These are phyloP conservation scores for Oxalis stricta DNA, from an alignment of 441 rosid species.

Conservation along the genomic window DNA sequence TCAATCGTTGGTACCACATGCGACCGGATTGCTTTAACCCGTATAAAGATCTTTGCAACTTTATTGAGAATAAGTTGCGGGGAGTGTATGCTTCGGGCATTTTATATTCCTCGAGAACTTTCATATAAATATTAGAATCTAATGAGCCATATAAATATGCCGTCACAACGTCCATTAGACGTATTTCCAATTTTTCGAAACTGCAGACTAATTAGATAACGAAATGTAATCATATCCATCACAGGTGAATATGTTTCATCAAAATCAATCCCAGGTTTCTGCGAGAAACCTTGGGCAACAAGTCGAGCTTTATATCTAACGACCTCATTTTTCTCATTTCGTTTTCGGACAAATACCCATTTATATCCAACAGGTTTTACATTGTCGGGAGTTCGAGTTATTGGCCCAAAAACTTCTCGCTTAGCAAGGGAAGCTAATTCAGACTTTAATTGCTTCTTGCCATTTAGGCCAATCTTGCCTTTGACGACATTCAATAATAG, in stretches of 20 bases:
- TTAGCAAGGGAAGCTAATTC: too few relatives aligned
- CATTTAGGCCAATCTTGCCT: too few relatives aligned
- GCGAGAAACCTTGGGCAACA: neutral
- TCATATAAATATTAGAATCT: constrained; percentile 4
- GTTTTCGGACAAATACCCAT: neutral
- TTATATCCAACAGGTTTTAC: neutral
- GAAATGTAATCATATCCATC: neutral
- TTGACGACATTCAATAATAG: too few relatives aligned
- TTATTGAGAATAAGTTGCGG: neutral
- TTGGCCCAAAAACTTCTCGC: too few relatives aligned
- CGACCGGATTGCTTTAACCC: neutral
- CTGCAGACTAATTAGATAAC: neutral
- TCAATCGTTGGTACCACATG: constrained; percentile 3
- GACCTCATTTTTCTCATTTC: neutral
- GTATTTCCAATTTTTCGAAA: neutral
- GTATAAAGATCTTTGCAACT: neutral
- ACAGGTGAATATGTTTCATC: too few relatives aligned
- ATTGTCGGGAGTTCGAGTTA: too few relatives aligned
- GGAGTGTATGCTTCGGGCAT: neutral
- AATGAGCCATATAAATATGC: neutral
- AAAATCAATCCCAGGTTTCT: too few relatives aligned
- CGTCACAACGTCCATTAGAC: constrained; percentile 3
- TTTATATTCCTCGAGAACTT: constrained; percentile 3
- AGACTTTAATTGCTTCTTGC: too few relatives aligned
- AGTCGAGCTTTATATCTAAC: neutral